phyloP scores from a whole-genome alignment of 139 green algal genomes.

The Chlamydomonas eustigma region DNA sequence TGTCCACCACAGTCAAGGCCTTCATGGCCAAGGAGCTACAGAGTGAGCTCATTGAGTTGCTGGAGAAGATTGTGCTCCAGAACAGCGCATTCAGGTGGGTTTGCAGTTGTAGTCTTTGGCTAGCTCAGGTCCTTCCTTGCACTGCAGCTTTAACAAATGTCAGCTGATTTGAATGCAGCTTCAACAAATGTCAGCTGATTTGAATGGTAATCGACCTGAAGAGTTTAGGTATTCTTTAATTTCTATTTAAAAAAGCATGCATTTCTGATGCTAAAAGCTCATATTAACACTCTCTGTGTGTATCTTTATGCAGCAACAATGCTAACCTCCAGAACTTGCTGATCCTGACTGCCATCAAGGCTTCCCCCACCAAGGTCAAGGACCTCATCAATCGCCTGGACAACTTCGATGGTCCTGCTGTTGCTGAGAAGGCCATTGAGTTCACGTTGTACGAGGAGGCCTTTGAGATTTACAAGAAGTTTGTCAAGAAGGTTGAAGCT shows the following conservation, averaged over 20 bases:
- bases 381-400: slow-evolving; percentile 66
- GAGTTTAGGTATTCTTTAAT: no score
- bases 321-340: slow-evolving; percentile 99
- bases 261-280: no score
- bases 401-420: slow-evolving; percentile 95
- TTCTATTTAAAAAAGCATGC: no score
- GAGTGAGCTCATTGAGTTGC: slow-evolving; percentile 96
- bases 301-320: slow-evolving; percentile 71
- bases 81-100: slow-evolving; percentile 82
- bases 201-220: no score
- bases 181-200: no score
- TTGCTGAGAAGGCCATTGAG: slow-evolving; percentile 83
- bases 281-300: no score
- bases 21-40: slow-evolving; percentile 98
- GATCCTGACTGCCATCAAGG: slow-evolving; percentile 97
- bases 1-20: slow-evolving; percentile 94
- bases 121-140: no score
- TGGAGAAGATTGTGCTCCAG: slow-evolving; percentile 99
- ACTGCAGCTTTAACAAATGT: no score
- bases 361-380: slow-evolving; percentile 47
- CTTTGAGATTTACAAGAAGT: slow-evolving; percentile 98
- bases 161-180: no score
- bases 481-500: slow-evolving; percentile 52
- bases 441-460: slow-evolving; percentile 94
- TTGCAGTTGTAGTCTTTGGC: not conserved